Evolutionary conservation across 2,329 filamentous ascomycete species (phyloP).

Genomic region (Fusarium musae): DNA sequence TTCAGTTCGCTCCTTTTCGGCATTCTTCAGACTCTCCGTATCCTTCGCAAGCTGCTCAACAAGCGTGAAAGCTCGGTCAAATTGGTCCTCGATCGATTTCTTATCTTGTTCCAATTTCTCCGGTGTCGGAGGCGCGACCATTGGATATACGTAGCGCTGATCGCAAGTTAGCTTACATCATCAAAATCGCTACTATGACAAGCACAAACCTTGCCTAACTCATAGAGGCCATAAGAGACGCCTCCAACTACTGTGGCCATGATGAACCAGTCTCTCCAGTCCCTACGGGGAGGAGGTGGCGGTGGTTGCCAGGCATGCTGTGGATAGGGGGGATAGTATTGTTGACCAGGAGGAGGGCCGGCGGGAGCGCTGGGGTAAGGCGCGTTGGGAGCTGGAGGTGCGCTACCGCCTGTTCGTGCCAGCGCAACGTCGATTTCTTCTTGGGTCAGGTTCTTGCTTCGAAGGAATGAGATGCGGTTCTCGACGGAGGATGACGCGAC

Average conservation of each 20-base stretch:
- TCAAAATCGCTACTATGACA: background rate
- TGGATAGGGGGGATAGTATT: slow-evolving; percentile 60
- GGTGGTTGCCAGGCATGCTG: slow-evolving; percentile 69
- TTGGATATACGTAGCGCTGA: slow-evolving; percentile 87
- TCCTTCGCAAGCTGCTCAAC: slow-evolving; percentile 93
- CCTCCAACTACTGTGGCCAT: slow-evolving; percentile 96
- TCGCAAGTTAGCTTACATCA: slow-evolving; percentile 23
- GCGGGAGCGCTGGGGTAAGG: slow-evolving; percentile 57
- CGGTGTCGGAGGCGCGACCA: slow-evolving; percentile 92
- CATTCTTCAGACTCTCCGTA: slow-evolving; percentile 85
- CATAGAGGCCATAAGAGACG: slow-evolving; percentile 88
- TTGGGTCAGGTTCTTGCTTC: slow-evolving; percentile 96
- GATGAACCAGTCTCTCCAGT: slow-evolving; percentile 99
- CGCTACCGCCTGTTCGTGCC: slow-evolving; percentile 74
- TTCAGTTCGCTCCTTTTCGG: slow-evolving; percentile 86
- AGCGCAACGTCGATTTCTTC: slow-evolving; percentile 92
- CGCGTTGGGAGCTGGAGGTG: slow-evolving; percentile 54
- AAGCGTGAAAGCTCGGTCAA: slow-evolving; percentile 89
- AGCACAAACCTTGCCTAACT: slow-evolving; percentile 79
- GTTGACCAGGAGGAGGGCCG: slow-evolving; percentile 57
- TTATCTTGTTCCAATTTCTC: slow-evolving; percentile 96
- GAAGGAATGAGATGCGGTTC: slow-evolving; percentile 90
- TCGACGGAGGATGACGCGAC: slow-evolving; percentile 91
- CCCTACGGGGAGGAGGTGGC: slow-evolving; percentile 76
- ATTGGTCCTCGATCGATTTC: slow-evolving; percentile 89